phyloP scores from a whole-genome alignment of 2,329 filamentous ascomycete genomes.

The Passalora sequoiae region DNA sequence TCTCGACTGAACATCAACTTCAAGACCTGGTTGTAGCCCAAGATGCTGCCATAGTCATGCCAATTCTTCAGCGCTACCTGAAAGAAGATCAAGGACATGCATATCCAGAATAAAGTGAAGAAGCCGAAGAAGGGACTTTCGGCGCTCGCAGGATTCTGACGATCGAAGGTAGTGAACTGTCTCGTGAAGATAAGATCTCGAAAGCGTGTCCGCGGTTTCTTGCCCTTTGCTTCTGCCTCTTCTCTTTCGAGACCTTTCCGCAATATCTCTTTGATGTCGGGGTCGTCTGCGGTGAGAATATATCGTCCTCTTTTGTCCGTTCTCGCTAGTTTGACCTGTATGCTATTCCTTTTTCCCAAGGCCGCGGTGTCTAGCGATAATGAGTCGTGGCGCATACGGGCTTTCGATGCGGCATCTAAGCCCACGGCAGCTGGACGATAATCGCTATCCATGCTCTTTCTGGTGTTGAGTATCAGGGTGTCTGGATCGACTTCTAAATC shows the following conservation, averaged over 20 bases:
- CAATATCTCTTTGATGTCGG: conserved; percentile 45
- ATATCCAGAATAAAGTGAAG: conserved; percentile 73
- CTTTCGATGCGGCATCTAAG: conserved; percentile 1
- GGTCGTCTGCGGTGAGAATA: conserved; percentile 47
- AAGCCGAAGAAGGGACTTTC: conserved; percentile 73
- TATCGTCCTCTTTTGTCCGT: conserved; percentile 45
- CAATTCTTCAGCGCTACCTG: conserved; percentile 66
- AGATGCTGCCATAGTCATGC: conserved; percentile 59
- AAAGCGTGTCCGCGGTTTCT: conserved; percentile 38
- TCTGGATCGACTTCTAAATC: conserved; percentile 35
- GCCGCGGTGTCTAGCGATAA: background rate
- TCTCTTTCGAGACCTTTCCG: conserved; percentile 41
- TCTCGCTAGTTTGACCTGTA: conserved; percentile 45
- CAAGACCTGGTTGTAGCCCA: conserved; percentile 68
- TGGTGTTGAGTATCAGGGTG: conserved; percentile 34
- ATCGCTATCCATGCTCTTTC: conserved; percentile 24
- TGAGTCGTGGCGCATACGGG: background rate
- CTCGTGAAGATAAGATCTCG: conserved; percentile 64
- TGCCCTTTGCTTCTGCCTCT: conserved; percentile 28
- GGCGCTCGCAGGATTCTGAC: conserved; percentile 59
- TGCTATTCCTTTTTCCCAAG: conserved; percentile 34
- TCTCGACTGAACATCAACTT: conserved; percentile 60
- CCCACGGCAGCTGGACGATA: conserved; percentile 16
- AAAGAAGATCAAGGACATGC: conserved; percentile 60
- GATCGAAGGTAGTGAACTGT: conserved; percentile 69